Conservation (phyloP, 192 early-diverging fungal genomes). For the Rhizoclosmatium sp. region DNA sequence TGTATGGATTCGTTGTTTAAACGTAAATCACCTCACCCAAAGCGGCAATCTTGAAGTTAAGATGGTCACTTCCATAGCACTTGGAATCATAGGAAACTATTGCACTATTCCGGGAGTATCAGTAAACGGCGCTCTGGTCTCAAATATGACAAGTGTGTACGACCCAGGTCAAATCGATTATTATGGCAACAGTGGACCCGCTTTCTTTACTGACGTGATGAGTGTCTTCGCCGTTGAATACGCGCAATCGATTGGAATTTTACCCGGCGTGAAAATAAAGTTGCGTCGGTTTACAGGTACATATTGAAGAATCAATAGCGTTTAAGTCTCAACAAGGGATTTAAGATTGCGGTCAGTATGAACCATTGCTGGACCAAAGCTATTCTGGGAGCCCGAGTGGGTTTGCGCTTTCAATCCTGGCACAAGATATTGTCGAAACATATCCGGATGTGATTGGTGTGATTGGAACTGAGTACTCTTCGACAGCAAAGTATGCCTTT, state of each 20-base stretch:
- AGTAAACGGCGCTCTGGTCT: conserved; percentile 7
- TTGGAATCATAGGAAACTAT: not conserved
- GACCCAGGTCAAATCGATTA: not conserved
- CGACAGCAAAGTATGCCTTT: not conserved
- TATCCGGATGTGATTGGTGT: conserved; percentile 21
- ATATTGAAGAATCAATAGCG: not conserved
- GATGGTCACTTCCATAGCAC: not conserved
- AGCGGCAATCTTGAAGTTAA: no score
- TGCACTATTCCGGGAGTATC: not conserved
- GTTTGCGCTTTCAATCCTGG: not conserved
- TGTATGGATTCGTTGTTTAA: no score
- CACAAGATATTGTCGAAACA: conserved; percentile 6
- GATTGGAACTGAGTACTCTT: not conserved
- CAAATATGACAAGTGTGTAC: not conserved
- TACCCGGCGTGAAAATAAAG: conserved; percentile 12
- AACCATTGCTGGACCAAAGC: not conserved
- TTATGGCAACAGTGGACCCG: not conserved
- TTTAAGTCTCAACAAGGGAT: not conserved
- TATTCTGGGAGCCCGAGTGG: not conserved
- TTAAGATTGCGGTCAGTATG: not conserved
- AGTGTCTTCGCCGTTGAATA: not conserved
- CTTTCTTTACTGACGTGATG: not conserved
- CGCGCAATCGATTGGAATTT: not conserved
- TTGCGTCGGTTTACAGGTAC: conserved; percentile 4
- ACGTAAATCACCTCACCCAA: no score